Percentiles rank a stretch among this genome's conserved stretches.
phyloP scores from a whole-genome alignment of 768 basidiomycete genomes.

The Tremella yokohamensis region DNA sequence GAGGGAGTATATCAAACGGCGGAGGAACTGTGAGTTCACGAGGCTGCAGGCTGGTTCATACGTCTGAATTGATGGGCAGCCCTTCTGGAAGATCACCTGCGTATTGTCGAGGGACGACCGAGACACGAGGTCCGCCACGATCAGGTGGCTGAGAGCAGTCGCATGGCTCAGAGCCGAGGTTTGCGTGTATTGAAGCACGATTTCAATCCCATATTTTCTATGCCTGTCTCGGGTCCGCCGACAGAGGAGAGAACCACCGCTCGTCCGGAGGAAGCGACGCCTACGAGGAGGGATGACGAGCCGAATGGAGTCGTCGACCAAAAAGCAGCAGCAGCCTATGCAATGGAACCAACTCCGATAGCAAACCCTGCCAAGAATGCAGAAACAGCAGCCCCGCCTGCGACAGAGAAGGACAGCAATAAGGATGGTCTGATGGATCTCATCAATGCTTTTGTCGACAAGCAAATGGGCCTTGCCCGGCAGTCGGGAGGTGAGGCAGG shows the following conservation, averaged over 20 bases:
- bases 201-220: too few relatives aligned
- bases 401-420: not conserved
- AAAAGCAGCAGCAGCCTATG: too few relatives aligned
- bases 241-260: too few relatives aligned
- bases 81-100: constrained; percentile 15
- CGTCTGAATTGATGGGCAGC: constrained; percentile 3
- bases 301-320: too few relatives aligned
- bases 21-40: constrained; percentile 22
- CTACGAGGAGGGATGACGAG: too few relatives aligned
- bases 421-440: not conserved
- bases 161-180: too few relatives aligned
- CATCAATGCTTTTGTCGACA: constrained; percentile 1
- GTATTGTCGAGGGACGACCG: constrained; percentile 5
- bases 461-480: not conserved
- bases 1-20: constrained; percentile 22
- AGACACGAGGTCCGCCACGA: too few relatives aligned
- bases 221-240: too few relatives aligned
- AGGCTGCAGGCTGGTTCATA: not conserved
- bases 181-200: too few relatives aligned
- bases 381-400: not conserved
- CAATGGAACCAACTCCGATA: too few relatives aligned
- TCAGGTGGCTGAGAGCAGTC: too few relatives aligned
- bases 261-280: too few relatives aligned
- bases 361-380: not conserved
- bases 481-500: not conserved